These are phyloP conservation scores for Uronychia binucleata DNA, from an alignment of 73 alveolate species.

Conservation along the genomic window DNA sequence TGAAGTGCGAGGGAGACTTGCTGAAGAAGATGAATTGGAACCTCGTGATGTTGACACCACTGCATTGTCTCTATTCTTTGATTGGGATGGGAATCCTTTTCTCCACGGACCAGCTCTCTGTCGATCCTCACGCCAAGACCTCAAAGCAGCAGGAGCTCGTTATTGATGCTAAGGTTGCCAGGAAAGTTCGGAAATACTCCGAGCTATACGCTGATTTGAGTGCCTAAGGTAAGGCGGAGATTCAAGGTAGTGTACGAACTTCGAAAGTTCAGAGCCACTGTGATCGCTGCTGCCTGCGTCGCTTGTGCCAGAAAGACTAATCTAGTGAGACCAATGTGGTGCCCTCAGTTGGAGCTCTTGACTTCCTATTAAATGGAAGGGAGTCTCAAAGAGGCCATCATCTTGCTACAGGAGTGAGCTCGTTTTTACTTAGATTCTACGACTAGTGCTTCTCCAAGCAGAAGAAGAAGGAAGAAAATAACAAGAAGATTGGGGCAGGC, in stretches of 20 bases:
- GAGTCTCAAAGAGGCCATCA: neutral
- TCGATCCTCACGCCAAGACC: neutral
- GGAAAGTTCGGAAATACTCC: constrained; percentile 28
- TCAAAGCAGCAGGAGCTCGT: neutral
- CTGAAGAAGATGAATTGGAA: constrained; percentile 36
- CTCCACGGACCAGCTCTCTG: constrained; percentile 16
- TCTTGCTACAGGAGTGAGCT: neutral
- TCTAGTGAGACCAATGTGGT: constrained; percentile 25
- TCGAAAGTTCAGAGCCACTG: constrained; percentile 34
- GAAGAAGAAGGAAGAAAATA: neutral
- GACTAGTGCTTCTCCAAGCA: neutral
- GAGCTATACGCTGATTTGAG: constrained; percentile 54
- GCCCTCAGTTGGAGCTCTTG: neutral
- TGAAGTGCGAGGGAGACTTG: constrained; percentile 16
- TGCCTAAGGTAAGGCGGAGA: constrained; percentile 25
- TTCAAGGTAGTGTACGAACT: constrained; percentile 30
- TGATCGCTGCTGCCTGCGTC: constrained; percentile 36
- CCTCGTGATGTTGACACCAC: constrained; percentile 33
- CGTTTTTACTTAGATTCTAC: neutral
- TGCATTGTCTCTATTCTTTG: constrained; percentile 24
- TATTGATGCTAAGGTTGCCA: constrained; percentile 26
- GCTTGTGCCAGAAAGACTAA: constrained; percentile 35
- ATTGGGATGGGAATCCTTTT: constrained; percentile 32
- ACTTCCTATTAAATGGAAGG: neutral
- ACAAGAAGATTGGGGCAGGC: neutral